These are phyloP conservation scores for Euphrasia confusa DNA, from an alignment of 257 asterid species.

Conservation along the genomic window DNA sequence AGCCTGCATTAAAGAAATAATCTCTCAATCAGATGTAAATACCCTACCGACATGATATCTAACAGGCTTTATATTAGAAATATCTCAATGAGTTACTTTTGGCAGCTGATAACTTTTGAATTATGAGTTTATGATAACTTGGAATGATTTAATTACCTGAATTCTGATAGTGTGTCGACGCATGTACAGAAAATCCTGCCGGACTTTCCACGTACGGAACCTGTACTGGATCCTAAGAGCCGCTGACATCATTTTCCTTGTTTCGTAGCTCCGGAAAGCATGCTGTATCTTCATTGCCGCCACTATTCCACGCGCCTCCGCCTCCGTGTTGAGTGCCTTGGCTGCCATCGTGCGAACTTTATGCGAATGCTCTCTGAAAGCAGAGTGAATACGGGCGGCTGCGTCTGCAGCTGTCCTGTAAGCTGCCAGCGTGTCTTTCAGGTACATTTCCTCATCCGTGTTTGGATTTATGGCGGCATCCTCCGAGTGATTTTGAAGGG, in stretches of 20 bases:
- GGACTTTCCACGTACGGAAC: slow-evolving; percentile 58
- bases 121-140: too few relatives aligned
- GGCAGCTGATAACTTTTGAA: too few relatives aligned
- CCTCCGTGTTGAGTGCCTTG: slow-evolving; percentile 48
- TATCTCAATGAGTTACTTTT: too few relatives aligned
- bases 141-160: slow-evolving; percentile 33
- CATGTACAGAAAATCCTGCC: slow-evolving; percentile 52
- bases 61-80: too few relatives aligned
- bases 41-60: too few relatives aligned
- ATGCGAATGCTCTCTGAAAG: slow-evolving; percentile 64
- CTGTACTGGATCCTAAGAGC: slow-evolving; percentile 63
- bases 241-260: slow-evolving; percentile 50
- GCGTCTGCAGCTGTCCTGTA: slow-evolving; percentile 81
- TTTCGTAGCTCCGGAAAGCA: slow-evolving; percentile 55
- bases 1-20: slow-evolving; percentile 35
- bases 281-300: slow-evolving; percentile 81
- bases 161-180: slow-evolving; percentile 61
- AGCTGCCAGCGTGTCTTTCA: slow-evolving; percentile 66
- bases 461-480: slow-evolving; percentile 36
- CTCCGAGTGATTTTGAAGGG: slow-evolving; percentile 37
- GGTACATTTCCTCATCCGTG: slow-evolving; percentile 42
- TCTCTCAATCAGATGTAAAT: not conserved
- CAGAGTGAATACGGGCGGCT: slow-evolving; percentile 71
- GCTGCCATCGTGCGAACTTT: slow-evolving; percentile 37
- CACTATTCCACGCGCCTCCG: slow-evolving; percentile 53